Evolutionary conservation across 495 filamentous ascomycete genomes (phyloP).

Genomic region (Apodospora peruviana): DNA sequence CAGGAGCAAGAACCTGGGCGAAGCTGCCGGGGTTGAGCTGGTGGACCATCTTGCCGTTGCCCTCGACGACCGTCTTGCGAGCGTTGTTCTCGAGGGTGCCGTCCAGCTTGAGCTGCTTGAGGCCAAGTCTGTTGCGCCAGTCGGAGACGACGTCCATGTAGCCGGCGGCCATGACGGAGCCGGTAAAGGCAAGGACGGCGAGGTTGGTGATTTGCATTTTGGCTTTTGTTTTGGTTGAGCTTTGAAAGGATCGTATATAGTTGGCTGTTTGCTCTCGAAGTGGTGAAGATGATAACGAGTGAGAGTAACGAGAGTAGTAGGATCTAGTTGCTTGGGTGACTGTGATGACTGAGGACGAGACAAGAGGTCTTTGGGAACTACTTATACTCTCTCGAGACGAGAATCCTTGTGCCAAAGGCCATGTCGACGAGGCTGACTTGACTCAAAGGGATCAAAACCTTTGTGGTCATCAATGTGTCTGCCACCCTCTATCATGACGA

Average conservation of each 20-base stretch:
- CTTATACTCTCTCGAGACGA: too few species aligned
- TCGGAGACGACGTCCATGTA: not conserved
- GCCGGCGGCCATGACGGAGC: not conserved
- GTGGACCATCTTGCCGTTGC: not conserved
- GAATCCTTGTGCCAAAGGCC: too few species aligned
- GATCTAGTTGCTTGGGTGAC: not conserved
- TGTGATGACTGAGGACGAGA: not conserved
- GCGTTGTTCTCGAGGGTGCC: not conserved
- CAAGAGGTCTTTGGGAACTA: not conserved
- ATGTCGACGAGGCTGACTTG: too few species aligned
- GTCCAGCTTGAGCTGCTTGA: not conserved
- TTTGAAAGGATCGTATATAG: too few species aligned
- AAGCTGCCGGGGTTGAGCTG: not conserved
- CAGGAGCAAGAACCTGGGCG: not conserved
- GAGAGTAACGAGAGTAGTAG: not conserved
- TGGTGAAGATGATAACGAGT: not conserved
- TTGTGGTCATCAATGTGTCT: too few species aligned
- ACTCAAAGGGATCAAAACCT: too few species aligned
- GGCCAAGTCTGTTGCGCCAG: not conserved
- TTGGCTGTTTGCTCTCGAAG: not conserved
- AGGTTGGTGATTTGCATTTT: not conserved
- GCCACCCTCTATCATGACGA: too few species aligned
- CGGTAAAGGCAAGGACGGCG: too few species aligned
- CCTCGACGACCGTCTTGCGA: not conserved
- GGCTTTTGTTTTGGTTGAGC: too few species aligned